Evolutionary conservation across 1,284 basidiomycete genomes (phyloP).

Genomic region (Athelia sp.): DNA sequence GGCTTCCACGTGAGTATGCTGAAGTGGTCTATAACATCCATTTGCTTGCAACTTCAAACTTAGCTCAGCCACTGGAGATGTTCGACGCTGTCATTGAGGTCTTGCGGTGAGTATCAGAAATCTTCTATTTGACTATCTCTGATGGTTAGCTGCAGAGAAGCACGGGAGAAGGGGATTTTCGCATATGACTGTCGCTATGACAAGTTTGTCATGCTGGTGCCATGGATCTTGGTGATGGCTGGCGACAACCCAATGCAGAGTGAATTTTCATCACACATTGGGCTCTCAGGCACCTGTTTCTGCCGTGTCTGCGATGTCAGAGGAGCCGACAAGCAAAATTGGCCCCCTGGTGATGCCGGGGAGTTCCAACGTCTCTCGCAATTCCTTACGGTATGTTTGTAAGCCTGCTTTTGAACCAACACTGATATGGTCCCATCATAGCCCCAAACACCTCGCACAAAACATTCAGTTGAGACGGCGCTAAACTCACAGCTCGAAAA

Average conservation of each 20-base stretch:
- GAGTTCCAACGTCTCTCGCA: conserved; percentile 3
- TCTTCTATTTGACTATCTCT: background rate
- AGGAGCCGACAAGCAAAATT: background rate
- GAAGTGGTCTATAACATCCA: conserved; percentile 24
- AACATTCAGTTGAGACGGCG: background rate
- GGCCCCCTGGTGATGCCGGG: conserved; percentile 1
- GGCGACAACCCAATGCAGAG: conserved; percentile 22
- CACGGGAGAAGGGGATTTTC: conserved; percentile 12
- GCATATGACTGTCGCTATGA: conserved; percentile 12
- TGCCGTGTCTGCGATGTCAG: conserved; percentile 11
- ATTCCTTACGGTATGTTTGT: conserved; percentile 4
- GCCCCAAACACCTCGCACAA: background rate
- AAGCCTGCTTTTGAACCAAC: conserved; percentile 7
- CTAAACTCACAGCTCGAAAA: background rate
- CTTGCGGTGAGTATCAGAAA: conserved; percentile 11
- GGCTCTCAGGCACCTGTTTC: conserved; percentile 12
- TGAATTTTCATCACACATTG: conserved; percentile 19
- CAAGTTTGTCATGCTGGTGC: conserved; percentile 10
- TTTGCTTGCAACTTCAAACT: conserved; percentile 22
- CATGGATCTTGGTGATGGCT: conserved; percentile 12
- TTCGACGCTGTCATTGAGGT: conserved; percentile 14
- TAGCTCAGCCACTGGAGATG: conserved; percentile 21
- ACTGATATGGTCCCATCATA: background rate
- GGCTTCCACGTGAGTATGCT: conserved; percentile 17
- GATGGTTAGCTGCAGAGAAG: conserved; percentile 6